These are phyloP conservation scores for Suillus lakei DNA, from an alignment of 768 basidiomycete genomes.

Conservation along the genomic window DNA sequence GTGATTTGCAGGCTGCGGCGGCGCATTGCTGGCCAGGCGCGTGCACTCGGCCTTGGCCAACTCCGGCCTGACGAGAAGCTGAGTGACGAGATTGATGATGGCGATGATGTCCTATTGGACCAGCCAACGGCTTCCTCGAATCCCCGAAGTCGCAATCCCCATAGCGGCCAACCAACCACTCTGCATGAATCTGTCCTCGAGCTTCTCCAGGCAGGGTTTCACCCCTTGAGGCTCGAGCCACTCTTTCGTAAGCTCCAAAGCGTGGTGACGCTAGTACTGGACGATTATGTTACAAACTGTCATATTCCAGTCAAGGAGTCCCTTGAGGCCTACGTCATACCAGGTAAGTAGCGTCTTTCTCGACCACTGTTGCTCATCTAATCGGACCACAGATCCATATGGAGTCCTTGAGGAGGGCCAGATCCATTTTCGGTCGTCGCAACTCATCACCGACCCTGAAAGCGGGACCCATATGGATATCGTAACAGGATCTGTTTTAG, in stretches of 20 bases:
- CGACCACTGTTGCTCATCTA: background rate
- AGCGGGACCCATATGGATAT: constrained; percentile 46
- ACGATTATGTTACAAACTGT: constrained; percentile 55
- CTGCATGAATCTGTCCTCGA: constrained; percentile 55
- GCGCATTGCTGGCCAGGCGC: constrained; percentile 50
- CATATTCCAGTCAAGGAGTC: constrained; percentile 59
- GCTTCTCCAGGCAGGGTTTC: constrained; percentile 69
- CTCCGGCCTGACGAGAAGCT: constrained; percentile 41
- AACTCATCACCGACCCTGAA: constrained; percentile 32
- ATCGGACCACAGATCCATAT: constrained; percentile 56
- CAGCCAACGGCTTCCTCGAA: constrained; percentile 4
- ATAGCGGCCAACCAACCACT: constrained; percentile 28
- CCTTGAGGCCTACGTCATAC: constrained; percentile 65
- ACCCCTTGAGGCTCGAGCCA: constrained; percentile 41
- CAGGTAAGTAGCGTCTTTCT: constrained; percentile 49
- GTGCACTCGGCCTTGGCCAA: constrained; percentile 60
- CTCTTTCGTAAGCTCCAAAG: constrained; percentile 54
- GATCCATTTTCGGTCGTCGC: constrained; percentile 58
- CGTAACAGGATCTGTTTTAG: constrained; percentile 64
- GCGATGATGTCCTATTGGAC: constrained; percentile 4
- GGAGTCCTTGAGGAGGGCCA: constrained; percentile 63
- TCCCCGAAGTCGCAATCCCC: constrained; percentile 11
- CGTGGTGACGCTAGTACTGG: constrained; percentile 49
- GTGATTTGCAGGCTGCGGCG: constrained; percentile 48
- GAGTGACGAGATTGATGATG: constrained; percentile 33